Percentiles rank a stretch among this genome's conserved stretches.
Conservation (phyloP, 306 rosid species). For the Cajanus cajan region DNA sequence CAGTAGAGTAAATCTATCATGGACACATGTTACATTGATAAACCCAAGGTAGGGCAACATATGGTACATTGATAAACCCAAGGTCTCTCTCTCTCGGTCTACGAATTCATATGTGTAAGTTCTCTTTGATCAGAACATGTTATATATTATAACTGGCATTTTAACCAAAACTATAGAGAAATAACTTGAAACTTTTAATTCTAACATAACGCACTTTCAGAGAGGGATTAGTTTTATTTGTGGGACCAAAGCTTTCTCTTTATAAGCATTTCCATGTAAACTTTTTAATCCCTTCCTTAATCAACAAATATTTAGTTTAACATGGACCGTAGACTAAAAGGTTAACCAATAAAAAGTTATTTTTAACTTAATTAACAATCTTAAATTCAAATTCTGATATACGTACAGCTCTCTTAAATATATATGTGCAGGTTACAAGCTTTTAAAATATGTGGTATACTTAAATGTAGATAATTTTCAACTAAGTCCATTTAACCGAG, state of each 20-base stretch:
- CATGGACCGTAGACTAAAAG: too few relatives aligned
- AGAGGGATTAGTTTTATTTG: background rate
- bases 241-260: background rate
- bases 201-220: background rate
- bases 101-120: background rate
- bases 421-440: too few relatives aligned
- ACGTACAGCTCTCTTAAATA: too few relatives aligned
- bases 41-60: background rate
- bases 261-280: background rate
- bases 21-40: background rate
- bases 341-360: too few relatives aligned
- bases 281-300: background rate
- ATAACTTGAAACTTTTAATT: background rate
- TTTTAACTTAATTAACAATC: too few relatives aligned
- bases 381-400: too few relatives aligned
- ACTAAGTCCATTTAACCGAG: too few relatives aligned
- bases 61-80: background rate
- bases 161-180: background rate
- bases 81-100: background rate
- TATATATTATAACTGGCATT: background rate
- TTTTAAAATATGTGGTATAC: too few relatives aligned
- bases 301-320: background rate
- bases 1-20: background rate
- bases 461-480: too few relatives aligned
- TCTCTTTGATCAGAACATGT: background rate